A percentile compares a stretch with the other conserved stretches of the same genome.
Conservation (phyloP, 768 basidiomycete genomes). For the Auriculariales sp. region DNA sequence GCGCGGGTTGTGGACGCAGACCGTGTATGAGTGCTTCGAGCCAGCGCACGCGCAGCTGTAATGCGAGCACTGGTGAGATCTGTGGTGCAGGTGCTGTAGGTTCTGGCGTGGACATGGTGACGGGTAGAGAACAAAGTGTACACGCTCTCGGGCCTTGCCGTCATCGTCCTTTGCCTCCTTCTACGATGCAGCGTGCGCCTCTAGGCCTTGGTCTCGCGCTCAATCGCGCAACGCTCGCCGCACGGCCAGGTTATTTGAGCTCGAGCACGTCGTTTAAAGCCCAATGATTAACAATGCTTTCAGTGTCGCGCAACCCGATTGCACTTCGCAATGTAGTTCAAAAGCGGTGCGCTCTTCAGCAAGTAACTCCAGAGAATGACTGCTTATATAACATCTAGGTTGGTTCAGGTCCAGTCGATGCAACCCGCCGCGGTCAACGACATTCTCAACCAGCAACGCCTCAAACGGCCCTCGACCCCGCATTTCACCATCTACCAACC, state of each 20-base stretch:
- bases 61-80: conserved; percentile 54
- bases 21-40: conserved; percentile 66
- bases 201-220: not conserved
- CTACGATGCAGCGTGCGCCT: not conserved
- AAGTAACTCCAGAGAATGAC: not conserved
- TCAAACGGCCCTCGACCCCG: conserved; percentile 79
- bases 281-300: not conserved
- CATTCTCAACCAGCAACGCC: conserved; percentile 79
- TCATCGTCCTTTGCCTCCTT: not conserved
- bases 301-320: not conserved
- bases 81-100: conserved; percentile 12
- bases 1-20: conserved; percentile 36
- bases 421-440: conserved; percentile 39
- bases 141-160: not conserved
- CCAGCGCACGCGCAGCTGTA: conserved; percentile 67
- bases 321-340: not conserved
- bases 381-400: conserved; percentile 19
- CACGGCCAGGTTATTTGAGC: not conserved
- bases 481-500: conserved; percentile 96
- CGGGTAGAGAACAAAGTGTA: no score
- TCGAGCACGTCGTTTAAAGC: not conserved
- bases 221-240: not conserved
- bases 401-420: conserved; percentile 50
- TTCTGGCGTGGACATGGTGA: not conserved
- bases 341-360: not conserved